Conservation (phyloP, 768 basidiomycete genomes). For the Pilatotrama ljubarskyi region DNA sequence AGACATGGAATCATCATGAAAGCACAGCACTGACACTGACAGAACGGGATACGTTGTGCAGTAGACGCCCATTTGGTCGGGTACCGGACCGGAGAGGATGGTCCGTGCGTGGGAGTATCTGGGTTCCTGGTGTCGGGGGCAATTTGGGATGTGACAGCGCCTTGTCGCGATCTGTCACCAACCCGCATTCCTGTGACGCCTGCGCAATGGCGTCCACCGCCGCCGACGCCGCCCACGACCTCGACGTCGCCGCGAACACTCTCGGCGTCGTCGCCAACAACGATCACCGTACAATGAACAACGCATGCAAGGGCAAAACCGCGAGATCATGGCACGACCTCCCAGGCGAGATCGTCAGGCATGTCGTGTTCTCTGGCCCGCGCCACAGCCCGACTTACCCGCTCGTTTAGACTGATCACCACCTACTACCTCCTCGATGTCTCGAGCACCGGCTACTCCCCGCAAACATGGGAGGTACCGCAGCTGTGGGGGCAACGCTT, state of each 20-base stretch:
- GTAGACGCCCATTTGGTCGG: no score
- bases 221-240: constrained; percentile 21
- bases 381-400: constrained; percentile 22
- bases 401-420: constrained; percentile 49
- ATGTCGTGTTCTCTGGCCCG: constrained; percentile 24
- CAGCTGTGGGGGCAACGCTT: constrained; percentile 63
- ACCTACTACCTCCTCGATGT: constrained; percentile 58
- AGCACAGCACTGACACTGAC: no score
- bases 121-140: constrained; percentile 17
- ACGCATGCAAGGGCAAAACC: constrained; percentile 56
- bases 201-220: constrained; percentile 25
- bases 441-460: constrained; percentile 45
- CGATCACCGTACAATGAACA: constrained; percentile 1
- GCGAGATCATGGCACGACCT: constrained; percentile 63
- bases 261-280: not conserved
- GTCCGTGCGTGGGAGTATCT: constrained; percentile 31
- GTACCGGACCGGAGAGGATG: not conserved
- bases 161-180: constrained; percentile 33
- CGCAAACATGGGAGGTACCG: constrained; percentile 47
- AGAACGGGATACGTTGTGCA: no score
- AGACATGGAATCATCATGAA: no score
- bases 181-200: constrained; percentile 29
- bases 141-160: constrained; percentile 26
- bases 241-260: constrained; percentile 14
- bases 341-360: constrained; percentile 63